Conservation (phyloP, 495 filamentous ascomycete species). For the Xylaria grammica region DNA sequence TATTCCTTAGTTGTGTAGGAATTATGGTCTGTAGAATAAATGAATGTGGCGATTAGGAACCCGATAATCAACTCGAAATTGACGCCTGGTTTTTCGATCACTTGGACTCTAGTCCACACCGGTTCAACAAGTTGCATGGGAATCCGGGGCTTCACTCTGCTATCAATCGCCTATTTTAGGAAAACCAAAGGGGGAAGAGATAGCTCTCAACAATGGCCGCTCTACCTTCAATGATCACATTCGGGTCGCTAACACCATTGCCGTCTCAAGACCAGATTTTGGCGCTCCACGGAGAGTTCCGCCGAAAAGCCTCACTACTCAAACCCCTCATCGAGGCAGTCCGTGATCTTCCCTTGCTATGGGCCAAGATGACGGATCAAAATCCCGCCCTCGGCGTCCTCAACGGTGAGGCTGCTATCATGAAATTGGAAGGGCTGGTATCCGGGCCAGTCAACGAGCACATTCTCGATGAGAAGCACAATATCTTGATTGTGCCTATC, state of each 20-base stretch:
- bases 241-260: slow-evolving; percentile 2
- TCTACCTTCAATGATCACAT: slow-evolving; percentile 5
- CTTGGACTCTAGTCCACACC: too few species aligned
- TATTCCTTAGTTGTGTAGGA: too few species aligned
- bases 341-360: not conserved
- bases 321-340: not conserved
- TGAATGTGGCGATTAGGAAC: too few species aligned
- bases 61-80: too few species aligned
- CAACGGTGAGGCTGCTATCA: not conserved
- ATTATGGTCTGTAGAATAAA: too few species aligned
- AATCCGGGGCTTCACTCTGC: too few species aligned
- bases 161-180: not conserved
- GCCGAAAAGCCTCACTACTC: slow-evolving; percentile 1
- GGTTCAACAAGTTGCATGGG: too few species aligned
- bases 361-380: not conserved
- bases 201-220: not conserved
- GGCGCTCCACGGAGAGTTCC: not conserved
- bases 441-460: slow-evolving; percentile 4
- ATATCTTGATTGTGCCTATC: not conserved
- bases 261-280: slow-evolving; percentile 7
- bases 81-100: too few species aligned
- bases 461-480: not conserved
- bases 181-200: not conserved
- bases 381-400: not conserved
- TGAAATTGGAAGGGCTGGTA: not conserved